phyloP scores from a whole-genome alignment of 495 filamentous ascomycete genomes.

The Bacidia gigantensis region DNA sequence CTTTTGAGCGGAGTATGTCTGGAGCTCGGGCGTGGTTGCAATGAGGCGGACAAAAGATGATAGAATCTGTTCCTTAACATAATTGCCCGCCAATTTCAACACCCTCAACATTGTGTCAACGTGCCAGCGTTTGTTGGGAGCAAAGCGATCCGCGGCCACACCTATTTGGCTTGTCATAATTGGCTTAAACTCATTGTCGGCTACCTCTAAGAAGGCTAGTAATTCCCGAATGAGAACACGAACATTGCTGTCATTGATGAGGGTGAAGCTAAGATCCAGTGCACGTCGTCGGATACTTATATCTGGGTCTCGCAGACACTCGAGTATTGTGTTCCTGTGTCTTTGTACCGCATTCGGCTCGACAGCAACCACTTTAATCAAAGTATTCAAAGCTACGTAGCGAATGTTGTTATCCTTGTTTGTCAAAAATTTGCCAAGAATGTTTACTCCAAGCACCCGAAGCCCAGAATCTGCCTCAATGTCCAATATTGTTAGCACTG shows the following conservation, averaged over 20 bases:
- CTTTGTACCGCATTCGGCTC: slow-evolving; percentile 95
- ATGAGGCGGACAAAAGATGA: slow-evolving; percentile 94
- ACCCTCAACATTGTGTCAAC: slow-evolving; percentile 95
- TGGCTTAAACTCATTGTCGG: slow-evolving; percentile 97
- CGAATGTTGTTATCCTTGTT: slow-evolving; percentile 99
- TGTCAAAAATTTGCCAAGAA: slow-evolving; percentile 90
- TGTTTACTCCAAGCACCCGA: slow-evolving; percentile 90
- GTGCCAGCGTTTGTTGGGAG: slow-evolving; percentile 95
- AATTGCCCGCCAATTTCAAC: slow-evolving; percentile 83
- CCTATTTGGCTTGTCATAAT: slow-evolving; percentile 95
- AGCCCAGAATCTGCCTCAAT: slow-evolving; percentile 94
- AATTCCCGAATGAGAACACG: slow-evolving; percentile 84
- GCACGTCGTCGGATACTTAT: slow-evolving; percentile 93
- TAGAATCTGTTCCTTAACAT: slow-evolving; percentile 93
- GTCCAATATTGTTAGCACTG: slow-evolving; percentile 91
- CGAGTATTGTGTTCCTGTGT: slow-evolving; percentile 92
- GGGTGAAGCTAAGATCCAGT: slow-evolving; percentile 89
- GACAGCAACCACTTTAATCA: slow-evolving; percentile 96
- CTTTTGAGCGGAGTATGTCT: slow-evolving; percentile 94
- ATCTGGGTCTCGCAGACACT: slow-evolving; percentile 94
- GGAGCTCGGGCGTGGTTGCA: slow-evolving; percentile 83
- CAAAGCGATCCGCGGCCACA: slow-evolving; percentile 87
- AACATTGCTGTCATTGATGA: slow-evolving; percentile 94
- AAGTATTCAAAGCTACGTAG: slow-evolving; percentile 91
- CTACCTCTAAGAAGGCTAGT: slow-evolving; percentile 86